phyloP scores from a whole-genome alignment of 495 filamentous ascomycete genomes.

The Penicillium alfredii region DNA sequence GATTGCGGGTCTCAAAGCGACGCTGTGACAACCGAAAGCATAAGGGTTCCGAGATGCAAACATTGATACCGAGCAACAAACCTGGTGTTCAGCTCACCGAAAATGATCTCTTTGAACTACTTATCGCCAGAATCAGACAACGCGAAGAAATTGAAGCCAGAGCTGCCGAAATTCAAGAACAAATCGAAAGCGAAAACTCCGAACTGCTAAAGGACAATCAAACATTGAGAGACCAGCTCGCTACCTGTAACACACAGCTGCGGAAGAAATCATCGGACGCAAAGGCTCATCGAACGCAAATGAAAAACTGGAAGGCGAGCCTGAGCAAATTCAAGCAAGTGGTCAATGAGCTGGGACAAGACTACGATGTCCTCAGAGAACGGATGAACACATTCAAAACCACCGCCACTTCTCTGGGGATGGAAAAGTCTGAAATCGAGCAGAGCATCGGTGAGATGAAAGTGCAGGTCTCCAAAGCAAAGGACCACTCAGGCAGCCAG shows the following conservation, averaged over 20 bases:
- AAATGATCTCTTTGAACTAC: constrained; percentile 33
- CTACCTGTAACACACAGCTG: constrained; percentile 9
- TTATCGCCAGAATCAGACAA: constrained; percentile 28
- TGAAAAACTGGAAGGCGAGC: constrained; percentile 31
- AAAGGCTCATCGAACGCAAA: constrained; percentile 13
- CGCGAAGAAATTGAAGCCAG: constrained; percentile 32
- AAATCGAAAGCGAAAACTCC: constrained; percentile 21
- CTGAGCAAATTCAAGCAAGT: constrained; percentile 28
- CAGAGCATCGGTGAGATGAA: constrained; percentile 19
- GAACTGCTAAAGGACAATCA: constrained; percentile 25
- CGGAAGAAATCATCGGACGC: constrained; percentile 14
- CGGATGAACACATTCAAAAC: constrained; percentile 23
- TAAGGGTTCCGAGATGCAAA: background rate
- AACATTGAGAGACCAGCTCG: constrained; percentile 16
- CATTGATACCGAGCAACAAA: background rate
- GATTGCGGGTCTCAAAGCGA: constrained; percentile 12
- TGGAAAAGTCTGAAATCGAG: constrained; percentile 24
- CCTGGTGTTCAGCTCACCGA: constrained; percentile 19
- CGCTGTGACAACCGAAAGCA: constrained; percentile 10
- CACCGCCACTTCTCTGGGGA: constrained; percentile 12
- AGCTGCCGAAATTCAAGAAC: constrained; percentile 16
- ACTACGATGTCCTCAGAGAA: constrained; percentile 26
- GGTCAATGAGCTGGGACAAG: constrained; percentile 31
- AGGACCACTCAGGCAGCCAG: constrained; percentile 11
- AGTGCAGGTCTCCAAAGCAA: constrained; percentile 14